phyloP scores from a whole-genome alignment of 225 moss, liverwort and hornwort genomes.

The Pseudoscleropodium purum region DNA sequence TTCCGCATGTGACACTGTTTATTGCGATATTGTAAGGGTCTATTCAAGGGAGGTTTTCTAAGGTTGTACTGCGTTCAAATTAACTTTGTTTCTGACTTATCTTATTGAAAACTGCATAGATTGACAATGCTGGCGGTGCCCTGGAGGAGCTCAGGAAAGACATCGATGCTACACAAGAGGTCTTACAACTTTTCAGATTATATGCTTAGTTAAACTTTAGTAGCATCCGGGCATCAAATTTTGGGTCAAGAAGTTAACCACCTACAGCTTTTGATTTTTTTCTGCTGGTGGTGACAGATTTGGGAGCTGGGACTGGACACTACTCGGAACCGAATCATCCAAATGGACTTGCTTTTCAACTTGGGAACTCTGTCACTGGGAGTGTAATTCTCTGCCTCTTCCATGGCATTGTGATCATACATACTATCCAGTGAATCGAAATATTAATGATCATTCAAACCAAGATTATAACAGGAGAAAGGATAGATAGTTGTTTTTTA shows the following conservation, averaged over 20 bases:
- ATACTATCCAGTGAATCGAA: neutral
- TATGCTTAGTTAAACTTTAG: neutral
- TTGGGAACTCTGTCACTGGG: conserved; percentile 48
- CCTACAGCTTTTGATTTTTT: neutral
- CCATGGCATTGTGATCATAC: neutral
- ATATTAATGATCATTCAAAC: neutral
- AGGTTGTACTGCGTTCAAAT: neutral
- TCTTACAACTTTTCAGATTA: neutral
- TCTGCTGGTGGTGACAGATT: conserved; percentile 29
- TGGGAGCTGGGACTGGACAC: conserved; percentile 88
- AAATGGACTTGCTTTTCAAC: conserved; percentile 63
- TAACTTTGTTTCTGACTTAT: neutral
- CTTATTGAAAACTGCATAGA: conserved; percentile 9
- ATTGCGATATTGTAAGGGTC: neutral
- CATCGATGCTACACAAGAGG: conserved; percentile 94
- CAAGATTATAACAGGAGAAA: neutral
- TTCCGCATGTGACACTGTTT: neutral
- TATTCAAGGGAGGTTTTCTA: neutral
- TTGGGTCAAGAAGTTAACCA: neutral
- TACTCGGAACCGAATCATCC: conserved; percentile 84
- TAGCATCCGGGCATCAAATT: neutral
- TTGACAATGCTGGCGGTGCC: conserved; percentile 90
- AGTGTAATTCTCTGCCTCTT: conserved; percentile 17
- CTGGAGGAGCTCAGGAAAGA: conserved; percentile 94
- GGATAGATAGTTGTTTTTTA: neutral